Conservation (phyloP, 2,329 filamentous ascomycete species). For the Pleoardoris graminearum region DNA sequence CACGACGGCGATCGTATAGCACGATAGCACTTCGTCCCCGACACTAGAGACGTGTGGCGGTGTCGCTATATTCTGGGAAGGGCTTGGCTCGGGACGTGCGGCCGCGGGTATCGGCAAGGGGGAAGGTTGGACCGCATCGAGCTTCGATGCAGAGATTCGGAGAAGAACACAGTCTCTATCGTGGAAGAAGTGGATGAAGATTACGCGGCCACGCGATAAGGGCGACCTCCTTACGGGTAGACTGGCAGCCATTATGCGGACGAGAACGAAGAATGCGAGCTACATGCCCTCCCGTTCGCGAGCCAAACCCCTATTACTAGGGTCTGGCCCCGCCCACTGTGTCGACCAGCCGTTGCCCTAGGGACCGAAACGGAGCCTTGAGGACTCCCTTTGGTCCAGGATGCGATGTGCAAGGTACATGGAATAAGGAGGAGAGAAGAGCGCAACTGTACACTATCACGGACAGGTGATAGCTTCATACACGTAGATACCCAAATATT, state of each 20-base stretch:
- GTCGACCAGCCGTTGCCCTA: too few species aligned
- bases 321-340: too few species aligned
- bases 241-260: too few species aligned
- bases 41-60: neutral
- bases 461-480: neutral
- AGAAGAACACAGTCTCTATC: neutral
- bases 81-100: conserved; percentile 2
- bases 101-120: conserved; percentile 4
- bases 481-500: neutral
- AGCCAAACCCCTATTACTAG: too few species aligned
- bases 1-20: neutral
- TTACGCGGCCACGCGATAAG: too few species aligned
- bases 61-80: neutral
- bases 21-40: neutral
- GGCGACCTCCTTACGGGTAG: too few species aligned
- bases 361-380: too few species aligned
- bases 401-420: neutral
- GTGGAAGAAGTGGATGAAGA: neutral
- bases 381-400: too few species aligned
- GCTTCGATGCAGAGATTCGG: neutral
- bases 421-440: neutral
- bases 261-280: too few species aligned
- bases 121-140: neutral
- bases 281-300: too few species aligned
- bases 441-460: neutral